Evolutionary conservation across 2,329 filamentous ascomycete species (phyloP).

Genomic region (Akanthomyces dipterigenus): DNA sequence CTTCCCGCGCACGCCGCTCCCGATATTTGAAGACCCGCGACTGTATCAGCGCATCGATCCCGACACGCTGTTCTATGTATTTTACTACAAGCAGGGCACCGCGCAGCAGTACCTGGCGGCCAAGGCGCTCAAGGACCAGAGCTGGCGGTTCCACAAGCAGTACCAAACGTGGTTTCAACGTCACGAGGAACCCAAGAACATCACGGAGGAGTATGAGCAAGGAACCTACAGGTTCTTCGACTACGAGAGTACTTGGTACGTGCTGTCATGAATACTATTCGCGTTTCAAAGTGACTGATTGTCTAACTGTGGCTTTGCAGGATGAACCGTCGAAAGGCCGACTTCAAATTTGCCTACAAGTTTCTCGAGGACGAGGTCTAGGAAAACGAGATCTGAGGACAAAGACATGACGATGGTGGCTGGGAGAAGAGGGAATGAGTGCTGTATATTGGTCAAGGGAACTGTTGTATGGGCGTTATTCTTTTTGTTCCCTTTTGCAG

Average conservation of each 20-base stretch:
- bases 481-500: constrained; percentile 1
- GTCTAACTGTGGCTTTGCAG: constrained; percentile 37
- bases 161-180: constrained; percentile 99
- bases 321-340: constrained; percentile 97
- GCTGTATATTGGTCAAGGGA: constrained; percentile 10
- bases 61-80: constrained; percentile 95
- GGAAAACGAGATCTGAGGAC: neutral
- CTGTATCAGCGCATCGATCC: constrained; percentile 87
- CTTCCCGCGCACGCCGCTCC: constrained; percentile 87
- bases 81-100: constrained; percentile 96
- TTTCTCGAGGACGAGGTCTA: constrained; percentile 90
- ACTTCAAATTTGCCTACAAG: constrained; percentile 98
- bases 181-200: constrained; percentile 96
- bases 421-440: neutral
- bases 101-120: constrained; percentile 94
- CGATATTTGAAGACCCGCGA: constrained; percentile 84
- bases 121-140: constrained; percentile 95
- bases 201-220: constrained; percentile 97
- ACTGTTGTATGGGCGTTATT: constrained; percentile 3
- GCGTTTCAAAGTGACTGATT: neutral
- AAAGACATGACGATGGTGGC: neutral
- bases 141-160: constrained; percentile 98
- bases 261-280: constrained; percentile 15
- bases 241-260: constrained; percentile 97
- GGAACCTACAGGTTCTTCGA: constrained; percentile 99